phyloP scores from a whole-genome alignment of 2,329 filamentous ascomycete genomes.

The Sporothrix variecibatus region DNA sequence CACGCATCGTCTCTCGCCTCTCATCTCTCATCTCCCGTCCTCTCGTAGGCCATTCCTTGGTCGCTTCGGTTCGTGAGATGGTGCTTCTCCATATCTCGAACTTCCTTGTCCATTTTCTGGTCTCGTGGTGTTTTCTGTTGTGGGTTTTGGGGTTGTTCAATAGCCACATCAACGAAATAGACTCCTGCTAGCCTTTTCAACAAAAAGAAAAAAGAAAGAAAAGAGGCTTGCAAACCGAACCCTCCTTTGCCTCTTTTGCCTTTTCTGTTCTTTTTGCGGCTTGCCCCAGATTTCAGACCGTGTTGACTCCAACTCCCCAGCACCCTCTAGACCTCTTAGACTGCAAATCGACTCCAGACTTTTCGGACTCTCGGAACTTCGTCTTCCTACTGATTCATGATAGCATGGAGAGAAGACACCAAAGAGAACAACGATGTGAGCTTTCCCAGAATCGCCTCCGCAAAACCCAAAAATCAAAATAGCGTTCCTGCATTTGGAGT shows the following conservation, averaged over 20 bases:
- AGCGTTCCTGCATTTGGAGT: not conserved
- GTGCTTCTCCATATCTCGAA: not conserved
- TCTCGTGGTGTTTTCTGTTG: not conserved
- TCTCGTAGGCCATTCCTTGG: not conserved
- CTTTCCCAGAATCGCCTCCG: slow-evolving; percentile 6
- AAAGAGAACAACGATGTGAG: not conserved
- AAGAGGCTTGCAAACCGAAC: not conserved
- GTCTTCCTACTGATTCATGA: not conserved
- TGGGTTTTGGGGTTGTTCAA: not conserved
- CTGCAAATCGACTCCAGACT: not conserved
- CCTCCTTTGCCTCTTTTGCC: too few relatives aligned
- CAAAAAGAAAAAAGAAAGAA: not conserved
- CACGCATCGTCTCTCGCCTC: not conserved
- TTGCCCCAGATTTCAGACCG: not conserved
- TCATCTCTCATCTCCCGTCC: not conserved
- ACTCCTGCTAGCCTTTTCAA: not conserved
- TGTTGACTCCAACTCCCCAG: not conserved
- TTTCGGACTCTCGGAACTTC: not conserved
- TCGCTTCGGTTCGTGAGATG: not conserved
- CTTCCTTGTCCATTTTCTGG: not conserved
- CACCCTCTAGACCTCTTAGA: not conserved
- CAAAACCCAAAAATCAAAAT: not conserved
- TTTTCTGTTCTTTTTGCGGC: too few relatives aligned
- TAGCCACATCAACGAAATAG: not conserved
- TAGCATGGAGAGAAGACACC: not conserved